These are phyloP conservation scores for Ophiostoma sp. DNA, from an alignment of 2,329 filamentous ascomycete genomes.

Conservation along the genomic window DNA sequence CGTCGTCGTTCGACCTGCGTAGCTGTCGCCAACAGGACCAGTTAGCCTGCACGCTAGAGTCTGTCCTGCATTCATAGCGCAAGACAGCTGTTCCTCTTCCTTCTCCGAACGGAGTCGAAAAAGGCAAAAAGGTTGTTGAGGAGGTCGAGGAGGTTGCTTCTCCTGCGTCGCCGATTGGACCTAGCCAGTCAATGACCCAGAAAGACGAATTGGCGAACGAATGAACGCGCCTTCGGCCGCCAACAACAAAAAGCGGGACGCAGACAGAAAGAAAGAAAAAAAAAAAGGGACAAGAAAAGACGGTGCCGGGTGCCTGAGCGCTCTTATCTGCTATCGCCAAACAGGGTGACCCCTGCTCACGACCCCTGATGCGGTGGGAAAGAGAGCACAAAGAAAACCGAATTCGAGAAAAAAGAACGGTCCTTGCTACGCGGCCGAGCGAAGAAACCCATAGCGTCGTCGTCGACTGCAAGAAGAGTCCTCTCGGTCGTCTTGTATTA, in stretches of 20 bases:
- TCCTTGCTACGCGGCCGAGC: not conserved
- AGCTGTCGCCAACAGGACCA: not conserved
- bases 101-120: not conserved
- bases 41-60: not conserved
- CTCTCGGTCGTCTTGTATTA: not conserved
- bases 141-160: not conserved
- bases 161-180: conserved; percentile 9
- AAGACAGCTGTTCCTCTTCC: not conserved
- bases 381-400: not conserved
- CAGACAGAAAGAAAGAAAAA: not conserved
- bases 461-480: not conserved
- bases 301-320: not conserved
- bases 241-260: conserved; percentile 8
- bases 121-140: not conserved
- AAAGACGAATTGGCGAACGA: not conserved
- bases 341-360: conserved; percentile 19
- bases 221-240: not conserved
- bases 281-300: not conserved
- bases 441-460: not conserved
- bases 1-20: not conserved
- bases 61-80: not conserved
- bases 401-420: not conserved
- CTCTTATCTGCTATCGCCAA: conserved; percentile 17
- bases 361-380: conserved; percentile 13
- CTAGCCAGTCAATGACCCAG: not conserved